A percentile compares a stretch with the other conserved stretches of the same genome.
These are phyloP conservation scores for Rutstroemia sp. DNA, from an alignment of 2,329 filamentous ascomycete species.

Conservation along the genomic window DNA sequence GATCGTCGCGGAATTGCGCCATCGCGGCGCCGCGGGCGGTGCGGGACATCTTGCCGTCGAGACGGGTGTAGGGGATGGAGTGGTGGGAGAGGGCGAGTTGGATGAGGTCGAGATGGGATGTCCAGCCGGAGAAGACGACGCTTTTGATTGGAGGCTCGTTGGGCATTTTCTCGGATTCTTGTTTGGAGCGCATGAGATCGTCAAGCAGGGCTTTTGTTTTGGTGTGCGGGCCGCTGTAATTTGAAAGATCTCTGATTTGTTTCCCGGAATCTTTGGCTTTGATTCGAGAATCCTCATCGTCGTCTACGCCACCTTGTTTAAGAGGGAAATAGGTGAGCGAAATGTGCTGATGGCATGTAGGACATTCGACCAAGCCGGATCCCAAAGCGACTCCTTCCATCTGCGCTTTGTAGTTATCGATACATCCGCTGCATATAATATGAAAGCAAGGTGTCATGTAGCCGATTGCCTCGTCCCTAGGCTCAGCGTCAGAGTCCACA, in stretches of 20 bases:
- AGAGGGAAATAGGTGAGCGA: constrained; percentile 61
- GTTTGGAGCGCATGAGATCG: constrained; percentile 60
- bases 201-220: constrained; percentile 79
- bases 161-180: constrained; percentile 52
- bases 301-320: constrained; percentile 36
- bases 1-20: constrained; percentile 67
- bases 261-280: constrained; percentile 33
- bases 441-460: constrained; percentile 86
- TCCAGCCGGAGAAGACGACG: constrained; percentile 96
- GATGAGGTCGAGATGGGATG: constrained; percentile 86
- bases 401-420: constrained; percentile 49
- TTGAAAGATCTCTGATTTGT: constrained; percentile 51
- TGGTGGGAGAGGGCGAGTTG: constrained; percentile 66
- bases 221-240: constrained; percentile 80
- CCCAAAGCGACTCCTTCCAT: constrained; percentile 36
- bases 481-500: constrained; percentile 47
- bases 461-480: constrained; percentile 58
- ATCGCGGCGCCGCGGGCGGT: constrained; percentile 67
- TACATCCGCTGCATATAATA: constrained; percentile 70
- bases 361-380: constrained; percentile 48
- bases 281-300: constrained; percentile 22
- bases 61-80: constrained; percentile 64
- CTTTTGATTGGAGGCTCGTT: constrained; percentile 70
- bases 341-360: constrained; percentile 58
- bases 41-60: constrained; percentile 85